phyloP scores from a whole-genome alignment of 179 eudicot species.

The Sideroxylon spinosum region DNA sequence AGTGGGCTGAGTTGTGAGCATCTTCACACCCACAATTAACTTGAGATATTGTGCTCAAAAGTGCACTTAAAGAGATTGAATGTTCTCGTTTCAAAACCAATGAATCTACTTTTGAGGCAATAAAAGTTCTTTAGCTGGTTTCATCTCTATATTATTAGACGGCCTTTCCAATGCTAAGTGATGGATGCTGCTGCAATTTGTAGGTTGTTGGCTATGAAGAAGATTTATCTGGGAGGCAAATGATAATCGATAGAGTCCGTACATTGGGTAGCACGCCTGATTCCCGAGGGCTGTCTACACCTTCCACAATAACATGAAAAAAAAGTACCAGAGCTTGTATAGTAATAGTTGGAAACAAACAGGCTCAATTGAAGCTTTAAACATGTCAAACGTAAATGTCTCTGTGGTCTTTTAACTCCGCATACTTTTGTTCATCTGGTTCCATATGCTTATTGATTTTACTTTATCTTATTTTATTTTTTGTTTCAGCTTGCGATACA shows the following conservation, averaged over 20 bases:
- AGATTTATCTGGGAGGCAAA: slow-evolving; percentile 84
- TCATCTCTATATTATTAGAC: neutral
- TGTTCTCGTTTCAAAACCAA: neutral
- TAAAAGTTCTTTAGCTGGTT: slow-evolving; percentile 13
- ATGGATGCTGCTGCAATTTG: slow-evolving; percentile 18
- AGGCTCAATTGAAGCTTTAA: neutral
- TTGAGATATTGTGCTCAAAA: neutral
- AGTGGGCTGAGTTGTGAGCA: neutral
- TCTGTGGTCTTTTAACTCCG: neutral
- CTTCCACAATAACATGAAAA: neutral
- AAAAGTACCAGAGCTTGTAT: neutral
- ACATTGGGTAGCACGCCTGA: slow-evolving; percentile 49
- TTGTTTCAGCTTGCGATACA: neutral
- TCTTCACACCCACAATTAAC: slow-evolving; percentile 1
- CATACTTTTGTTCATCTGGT: neutral
- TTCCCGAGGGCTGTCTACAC: neutral
- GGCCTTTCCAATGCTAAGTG: neutral
- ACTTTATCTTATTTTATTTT: neutral
- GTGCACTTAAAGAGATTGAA: neutral
- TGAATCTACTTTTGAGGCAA: neutral
- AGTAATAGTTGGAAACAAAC: neutral
- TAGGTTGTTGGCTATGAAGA: slow-evolving; percentile 95
- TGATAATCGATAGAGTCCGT: slow-evolving; percentile 81
- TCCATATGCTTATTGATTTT: neutral
- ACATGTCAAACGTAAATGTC: neutral